Evolutionary conservation across 345 rosid genomes (phyloP).

Genomic region (Eucalyptus polyanthemos): DNA sequence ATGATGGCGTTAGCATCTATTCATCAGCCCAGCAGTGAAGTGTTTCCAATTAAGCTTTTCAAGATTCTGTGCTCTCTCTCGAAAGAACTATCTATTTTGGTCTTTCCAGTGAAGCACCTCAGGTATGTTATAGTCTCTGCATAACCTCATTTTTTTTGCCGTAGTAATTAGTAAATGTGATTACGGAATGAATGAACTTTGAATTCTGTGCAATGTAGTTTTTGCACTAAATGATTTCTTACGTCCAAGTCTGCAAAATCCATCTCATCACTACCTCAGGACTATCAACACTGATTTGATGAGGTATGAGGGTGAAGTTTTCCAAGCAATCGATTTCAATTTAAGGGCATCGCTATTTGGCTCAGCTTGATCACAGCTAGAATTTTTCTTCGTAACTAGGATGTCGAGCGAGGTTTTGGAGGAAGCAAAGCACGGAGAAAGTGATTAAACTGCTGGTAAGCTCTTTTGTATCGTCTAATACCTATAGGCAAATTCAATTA

Average conservation of each 20-base stretch:
- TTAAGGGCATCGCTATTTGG: too few species aligned
- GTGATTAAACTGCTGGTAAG: too few species aligned
- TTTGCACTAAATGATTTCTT: constrained; percentile 35
- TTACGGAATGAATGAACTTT: not conserved
- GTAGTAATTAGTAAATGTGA: not conserved
- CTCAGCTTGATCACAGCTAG: too few species aligned
- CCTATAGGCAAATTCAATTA: not conserved
- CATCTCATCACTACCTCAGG: too few species aligned
- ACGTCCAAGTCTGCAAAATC: constrained; percentile 6
- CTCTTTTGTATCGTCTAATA: too few species aligned
- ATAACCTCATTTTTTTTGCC: not conserved
- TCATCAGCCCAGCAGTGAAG: constrained; percentile 38
- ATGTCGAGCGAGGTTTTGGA: too few species aligned
- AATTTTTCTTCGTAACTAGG: too few species aligned
- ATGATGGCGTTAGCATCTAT: constrained; percentile 25
- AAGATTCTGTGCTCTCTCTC: constrained; percentile 25
- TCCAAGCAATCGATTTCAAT: too few species aligned
- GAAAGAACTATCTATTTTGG: constrained; percentile 40
- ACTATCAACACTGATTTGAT: too few species aligned
- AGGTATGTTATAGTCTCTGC: constrained; percentile 4
- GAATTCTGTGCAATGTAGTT: constrained; percentile 7
- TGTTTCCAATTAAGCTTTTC: constrained; percentile 18
- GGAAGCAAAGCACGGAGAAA: too few species aligned
- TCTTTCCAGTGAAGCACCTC: constrained; percentile 11
- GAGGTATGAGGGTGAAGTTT: too few species aligned